Conservation (phyloP, 371 early-diverging fungal genomes). For the Lichtheimia ornata region DNA sequence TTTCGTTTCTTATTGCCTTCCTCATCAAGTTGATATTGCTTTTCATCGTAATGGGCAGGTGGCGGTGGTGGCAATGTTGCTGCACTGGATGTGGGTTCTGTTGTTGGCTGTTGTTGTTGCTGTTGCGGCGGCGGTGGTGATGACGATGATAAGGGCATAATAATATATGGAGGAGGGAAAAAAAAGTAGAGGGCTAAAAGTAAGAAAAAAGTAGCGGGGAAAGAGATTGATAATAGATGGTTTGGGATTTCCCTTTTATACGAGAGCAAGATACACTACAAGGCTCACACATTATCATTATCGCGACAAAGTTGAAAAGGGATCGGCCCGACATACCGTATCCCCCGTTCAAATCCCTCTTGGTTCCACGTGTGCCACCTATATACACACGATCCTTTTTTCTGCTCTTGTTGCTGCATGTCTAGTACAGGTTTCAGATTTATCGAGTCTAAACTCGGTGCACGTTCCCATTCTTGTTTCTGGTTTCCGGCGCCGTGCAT, state of each 20-base stretch:
- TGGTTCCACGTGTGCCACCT: constrained; percentile 1
- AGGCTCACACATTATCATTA: background rate
- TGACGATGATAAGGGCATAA: too few relatives aligned
- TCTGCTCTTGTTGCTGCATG: too few relatives aligned
- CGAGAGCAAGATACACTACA: background rate
- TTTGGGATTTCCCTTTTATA: background rate
- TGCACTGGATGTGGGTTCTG: background rate
- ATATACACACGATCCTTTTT: too few relatives aligned
- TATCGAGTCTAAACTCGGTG: too few relatives aligned
- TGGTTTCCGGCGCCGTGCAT: too few relatives aligned
- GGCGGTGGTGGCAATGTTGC: constrained; percentile 2
- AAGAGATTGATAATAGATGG: background rate
- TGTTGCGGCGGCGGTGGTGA: too few relatives aligned
- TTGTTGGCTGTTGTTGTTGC: background rate
- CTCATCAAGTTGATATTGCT: background rate
- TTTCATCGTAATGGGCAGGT: background rate
- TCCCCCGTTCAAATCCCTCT: background rate
- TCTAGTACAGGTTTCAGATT: too few relatives aligned
- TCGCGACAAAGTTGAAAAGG: background rate
- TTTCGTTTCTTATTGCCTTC: background rate
- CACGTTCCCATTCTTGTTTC: too few relatives aligned
- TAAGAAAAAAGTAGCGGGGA: background rate
- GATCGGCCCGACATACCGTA: background rate
- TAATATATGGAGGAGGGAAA: background rate
- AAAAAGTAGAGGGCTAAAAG: background rate